A percentile compares a stretch with the other conserved stretches of the same genome.
Conservation (phyloP, 1,284 basidiomycete species). For the Vanrija sp. region DNA sequence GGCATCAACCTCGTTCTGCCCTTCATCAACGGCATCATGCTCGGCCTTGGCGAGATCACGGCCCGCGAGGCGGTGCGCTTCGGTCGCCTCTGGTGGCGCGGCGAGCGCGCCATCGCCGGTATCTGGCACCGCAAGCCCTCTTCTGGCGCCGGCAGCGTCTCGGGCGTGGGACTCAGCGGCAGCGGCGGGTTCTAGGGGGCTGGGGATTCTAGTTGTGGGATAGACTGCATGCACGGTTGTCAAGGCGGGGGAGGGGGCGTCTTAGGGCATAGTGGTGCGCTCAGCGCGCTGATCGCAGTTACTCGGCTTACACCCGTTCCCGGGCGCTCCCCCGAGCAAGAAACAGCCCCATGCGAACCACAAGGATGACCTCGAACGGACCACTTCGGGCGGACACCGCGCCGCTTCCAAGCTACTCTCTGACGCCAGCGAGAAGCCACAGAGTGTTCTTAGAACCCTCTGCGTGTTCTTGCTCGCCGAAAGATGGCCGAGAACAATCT, state of each 20-base stretch:
- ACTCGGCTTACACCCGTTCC: no score
- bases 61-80: slow-evolving; percentile 76
- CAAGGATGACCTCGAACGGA: no score
- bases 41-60: slow-evolving; percentile 96
- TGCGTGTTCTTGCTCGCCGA: no score
- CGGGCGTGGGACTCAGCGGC: slow-evolving; percentile 39
- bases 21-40: slow-evolving; percentile 96
- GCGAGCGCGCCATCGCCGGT: slow-evolving; percentile 30
- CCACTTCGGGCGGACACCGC: no score
- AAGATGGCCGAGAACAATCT: no score
- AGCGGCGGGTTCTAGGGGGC: slow-evolving; percentile 14
- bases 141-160: slow-evolving; percentile 16
- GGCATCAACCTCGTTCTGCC: slow-evolving; percentile 90
- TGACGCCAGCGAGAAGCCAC: no score
- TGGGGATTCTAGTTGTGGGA: background rate
- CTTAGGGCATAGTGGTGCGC: no score
- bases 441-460: no score
- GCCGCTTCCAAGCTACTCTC: no score
- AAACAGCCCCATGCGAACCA: no score
- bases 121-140: slow-evolving; percentile 13
- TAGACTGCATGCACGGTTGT: background rate
- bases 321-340: no score
- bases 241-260: background rate
- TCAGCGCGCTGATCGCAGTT: no score
- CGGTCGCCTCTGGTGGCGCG: slow-evolving; percentile 54